phyloP scores from a whole-genome alignment of 2,329 filamentous ascomycete species.

The Lecanicillium sp. region DNA sequence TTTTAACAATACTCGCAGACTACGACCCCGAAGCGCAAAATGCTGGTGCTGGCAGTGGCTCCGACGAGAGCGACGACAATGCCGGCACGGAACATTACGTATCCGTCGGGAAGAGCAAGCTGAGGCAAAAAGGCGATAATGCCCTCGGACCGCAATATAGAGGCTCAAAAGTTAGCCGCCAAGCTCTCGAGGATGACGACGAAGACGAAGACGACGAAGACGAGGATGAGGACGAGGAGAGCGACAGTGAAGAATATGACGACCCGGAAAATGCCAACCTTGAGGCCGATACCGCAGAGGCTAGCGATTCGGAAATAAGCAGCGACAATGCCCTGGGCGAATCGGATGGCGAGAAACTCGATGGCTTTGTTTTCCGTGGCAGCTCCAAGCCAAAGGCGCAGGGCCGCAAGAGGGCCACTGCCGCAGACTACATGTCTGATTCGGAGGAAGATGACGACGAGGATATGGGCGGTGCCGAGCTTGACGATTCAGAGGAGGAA shows the following conservation, averaged over 20 bases:
- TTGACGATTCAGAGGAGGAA: constrained; percentile 27
- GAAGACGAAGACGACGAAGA: constrained; percentile 44
- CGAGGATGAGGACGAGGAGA: constrained; percentile 43
- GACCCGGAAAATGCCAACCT: constrained; percentile 50
- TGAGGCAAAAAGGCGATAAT: constrained; percentile 64
- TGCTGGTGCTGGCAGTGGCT: constrained; percentile 46
- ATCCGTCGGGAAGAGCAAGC: constrained; percentile 72
- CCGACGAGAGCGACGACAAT: constrained; percentile 40
- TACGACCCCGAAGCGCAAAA: constrained; percentile 69
- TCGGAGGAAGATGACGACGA: constrained; percentile 31
- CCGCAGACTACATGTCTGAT: constrained; percentile 50
- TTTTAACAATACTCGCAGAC: constrained; percentile 56
- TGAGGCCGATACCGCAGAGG: constrained; percentile 38
- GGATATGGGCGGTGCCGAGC: constrained; percentile 28
- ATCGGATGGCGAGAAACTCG: constrained; percentile 77
- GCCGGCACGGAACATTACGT: constrained; percentile 82
- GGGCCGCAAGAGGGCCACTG: constrained; percentile 34
- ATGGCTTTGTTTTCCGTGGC: constrained; percentile 59
- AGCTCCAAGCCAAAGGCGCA: constrained; percentile 40
- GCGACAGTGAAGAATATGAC: constrained; percentile 38
- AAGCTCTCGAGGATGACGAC: constrained; percentile 52
- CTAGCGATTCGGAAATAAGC: constrained; percentile 54
- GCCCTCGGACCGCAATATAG: constrained; percentile 72
- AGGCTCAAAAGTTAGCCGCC: constrained; percentile 66
- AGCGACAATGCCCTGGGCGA: constrained; percentile 68